These are phyloP conservation scores for Suillus variegatus DNA, from an alignment of 768 basidiomycete genomes.

Conservation along the genomic window DNA sequence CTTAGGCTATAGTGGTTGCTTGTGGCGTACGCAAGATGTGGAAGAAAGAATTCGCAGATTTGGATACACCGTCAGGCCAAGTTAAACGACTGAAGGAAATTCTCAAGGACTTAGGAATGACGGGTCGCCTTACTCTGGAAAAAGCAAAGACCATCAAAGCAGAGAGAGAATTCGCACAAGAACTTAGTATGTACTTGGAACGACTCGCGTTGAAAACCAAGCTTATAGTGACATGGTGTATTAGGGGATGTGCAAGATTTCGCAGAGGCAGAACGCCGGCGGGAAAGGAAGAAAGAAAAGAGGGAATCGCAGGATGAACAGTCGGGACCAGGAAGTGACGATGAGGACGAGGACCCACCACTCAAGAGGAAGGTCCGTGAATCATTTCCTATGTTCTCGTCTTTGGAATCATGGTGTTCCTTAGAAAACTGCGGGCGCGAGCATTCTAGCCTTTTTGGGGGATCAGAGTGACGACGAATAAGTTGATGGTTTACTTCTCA, in stretches of 20 bases:
- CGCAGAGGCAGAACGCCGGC: constrained; percentile 46
- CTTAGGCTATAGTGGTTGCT: constrained; percentile 64
- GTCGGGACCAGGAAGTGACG: constrained; percentile 34
- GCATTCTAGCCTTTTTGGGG: constrained; percentile 70
- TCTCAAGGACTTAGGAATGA: constrained; percentile 77
- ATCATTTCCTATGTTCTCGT: neutral
- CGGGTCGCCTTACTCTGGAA: constrained; percentile 71
- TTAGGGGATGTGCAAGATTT: constrained; percentile 79
- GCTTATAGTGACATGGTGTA: neutral
- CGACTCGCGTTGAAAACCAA: neutral
- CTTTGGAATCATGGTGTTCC: neutral
- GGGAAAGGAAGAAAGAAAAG: constrained; percentile 20
- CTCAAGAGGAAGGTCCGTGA: constrained; percentile 45
- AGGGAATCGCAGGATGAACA: constrained; percentile 20
- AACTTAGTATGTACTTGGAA: constrained; percentile 58
- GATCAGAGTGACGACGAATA: constrained; percentile 67
- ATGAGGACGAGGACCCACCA: constrained; percentile 35
- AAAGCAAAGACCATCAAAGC: constrained; percentile 77
- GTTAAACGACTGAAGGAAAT: constrained; percentile 65
- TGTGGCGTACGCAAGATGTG: constrained; percentile 81
- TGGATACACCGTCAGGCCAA: constrained; percentile 59
- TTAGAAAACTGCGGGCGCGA: constrained; percentile 50
- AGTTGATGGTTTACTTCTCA: neutral
- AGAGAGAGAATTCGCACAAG: constrained; percentile 74
- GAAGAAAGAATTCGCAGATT: constrained; percentile 68